phyloP scores from a whole-genome alignment of 306 rosid species.

The Ormosia emarginata region DNA sequence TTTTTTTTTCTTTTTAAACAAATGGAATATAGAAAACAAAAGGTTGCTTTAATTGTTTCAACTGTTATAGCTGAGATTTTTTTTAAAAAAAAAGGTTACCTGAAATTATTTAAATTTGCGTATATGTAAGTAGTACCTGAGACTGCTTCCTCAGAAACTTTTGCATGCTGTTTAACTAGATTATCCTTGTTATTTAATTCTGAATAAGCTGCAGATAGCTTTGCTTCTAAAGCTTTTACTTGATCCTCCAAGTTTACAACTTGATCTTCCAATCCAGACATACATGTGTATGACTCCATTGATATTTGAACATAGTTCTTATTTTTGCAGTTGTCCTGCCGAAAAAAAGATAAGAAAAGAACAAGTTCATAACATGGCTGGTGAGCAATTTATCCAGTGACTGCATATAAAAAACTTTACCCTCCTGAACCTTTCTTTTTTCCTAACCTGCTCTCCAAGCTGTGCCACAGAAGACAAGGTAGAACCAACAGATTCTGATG shows the following conservation, averaged over 20 bases:
- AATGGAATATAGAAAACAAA: neutral
- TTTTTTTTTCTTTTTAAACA: neutral
- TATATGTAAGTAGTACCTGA: conserved; percentile 49
- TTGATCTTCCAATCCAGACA: conserved; percentile 72
- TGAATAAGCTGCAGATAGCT: conserved; percentile 56
- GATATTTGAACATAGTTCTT: conserved; percentile 80
- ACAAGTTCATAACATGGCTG: neutral
- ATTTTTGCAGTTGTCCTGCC: conserved; percentile 59
- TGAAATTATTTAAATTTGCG: neutral
- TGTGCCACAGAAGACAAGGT: conserved; percentile 35
- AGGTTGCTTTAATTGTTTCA: neutral
- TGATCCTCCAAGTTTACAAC: conserved; percentile 62
- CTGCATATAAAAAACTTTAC: neutral
- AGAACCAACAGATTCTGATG: conserved; percentile 39
- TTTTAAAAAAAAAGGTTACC: neutral
- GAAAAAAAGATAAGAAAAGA: conserved; percentile 14
- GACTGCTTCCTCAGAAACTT: conserved; percentile 98
- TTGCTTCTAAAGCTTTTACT: conserved; percentile 56
- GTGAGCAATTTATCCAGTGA: neutral
- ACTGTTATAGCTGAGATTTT: neutral
- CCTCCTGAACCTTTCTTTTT: neutral
- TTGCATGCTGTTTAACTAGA: conserved; percentile 81
- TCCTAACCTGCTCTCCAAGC: conserved; percentile 46
- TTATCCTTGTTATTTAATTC: conserved; percentile 70
- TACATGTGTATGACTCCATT: conserved; percentile 72